Conservation (phyloP, 805 yeast genomes). For the Sugiyamaella mastotermitis region DNA sequence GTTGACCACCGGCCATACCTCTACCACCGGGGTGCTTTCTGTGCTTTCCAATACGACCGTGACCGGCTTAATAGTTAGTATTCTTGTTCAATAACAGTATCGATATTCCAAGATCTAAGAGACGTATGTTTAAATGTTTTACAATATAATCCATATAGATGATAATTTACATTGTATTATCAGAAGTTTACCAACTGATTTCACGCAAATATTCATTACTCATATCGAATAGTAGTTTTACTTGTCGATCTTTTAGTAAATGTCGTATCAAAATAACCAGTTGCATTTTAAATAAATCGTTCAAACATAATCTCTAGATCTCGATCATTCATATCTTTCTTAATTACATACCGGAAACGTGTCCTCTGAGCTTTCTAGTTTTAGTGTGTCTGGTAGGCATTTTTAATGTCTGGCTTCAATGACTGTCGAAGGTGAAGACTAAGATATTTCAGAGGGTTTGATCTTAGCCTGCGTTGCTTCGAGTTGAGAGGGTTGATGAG, state of each 20-base stretch:
- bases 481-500: too few relatives aligned
- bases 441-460: too few relatives aligned
- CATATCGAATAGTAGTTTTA: too few relatives aligned
- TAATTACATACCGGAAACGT: constrained; percentile 89
- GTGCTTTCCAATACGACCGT: constrained; percentile 99
- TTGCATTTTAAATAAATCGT: too few relatives aligned
- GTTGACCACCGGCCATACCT: constrained; percentile 99
- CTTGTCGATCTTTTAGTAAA: too few relatives aligned
- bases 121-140: constrained; percentile 13
- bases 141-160: background rate
- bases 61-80: constrained; percentile 98
- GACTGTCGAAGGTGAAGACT: too few relatives aligned
- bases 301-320: background rate
- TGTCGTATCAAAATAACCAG: too few relatives aligned
- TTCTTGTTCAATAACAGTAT: constrained; percentile 13
- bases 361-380: constrained; percentile 99
- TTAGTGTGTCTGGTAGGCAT: constrained; percentile 99
- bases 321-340: constrained; percentile 5
- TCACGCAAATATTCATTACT: too few relatives aligned
- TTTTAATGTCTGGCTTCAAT: constrained; percentile 6
- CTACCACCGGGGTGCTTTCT: constrained; percentile 99
- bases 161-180: too few relatives aligned
- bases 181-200: too few relatives aligned
- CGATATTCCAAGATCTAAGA: constrained; percentile 8
- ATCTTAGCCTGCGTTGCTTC: too few relatives aligned